Percentiles rank a stretch among this genome's conserved stretches.
These are phyloP conservation scores for Oleoguttula mirabilis DNA, from an alignment of 495 filamentous ascomycete genomes.

Conservation along the genomic window DNA sequence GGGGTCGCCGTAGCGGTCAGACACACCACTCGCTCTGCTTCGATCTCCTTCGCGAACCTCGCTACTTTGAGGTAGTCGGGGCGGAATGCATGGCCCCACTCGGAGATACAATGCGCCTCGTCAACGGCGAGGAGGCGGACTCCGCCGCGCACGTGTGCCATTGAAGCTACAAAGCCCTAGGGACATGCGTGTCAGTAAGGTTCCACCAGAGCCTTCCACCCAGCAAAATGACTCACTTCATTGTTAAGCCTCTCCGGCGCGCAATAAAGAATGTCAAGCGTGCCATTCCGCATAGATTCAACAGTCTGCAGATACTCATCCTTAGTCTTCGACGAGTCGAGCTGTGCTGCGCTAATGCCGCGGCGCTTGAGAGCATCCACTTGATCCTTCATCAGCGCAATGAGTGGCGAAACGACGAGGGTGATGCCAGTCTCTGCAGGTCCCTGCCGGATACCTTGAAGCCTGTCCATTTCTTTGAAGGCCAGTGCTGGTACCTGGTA, in stretches of 20 bases:
- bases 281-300: conserved; percentile 39
- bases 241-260: conserved; percentile 92
- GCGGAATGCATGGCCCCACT: conserved; percentile 97
- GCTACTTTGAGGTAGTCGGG: conserved; percentile 86
- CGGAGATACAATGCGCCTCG: conserved; percentile 94
- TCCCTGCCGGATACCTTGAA: conserved; percentile 14
- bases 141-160: conserved; percentile 56
- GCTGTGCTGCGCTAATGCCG: conserved; percentile 60
- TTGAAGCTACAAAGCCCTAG: conserved; percentile 42
- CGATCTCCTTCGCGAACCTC: conserved; percentile 43
- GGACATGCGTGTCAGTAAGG: too few relatives aligned
- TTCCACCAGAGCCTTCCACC: too few relatives aligned
- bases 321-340: conserved; percentile 58
- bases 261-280: conserved; percentile 75
- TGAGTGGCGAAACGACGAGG: conserved; percentile 80
- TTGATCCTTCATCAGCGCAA: conserved; percentile 94
- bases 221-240: too few relatives aligned
- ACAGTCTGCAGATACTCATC: conserved; percentile 49
- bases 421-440: conserved; percentile 53
- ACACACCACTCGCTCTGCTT: conserved; percentile 62
- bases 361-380: conserved; percentile 61
- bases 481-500: conserved; percentile 88
- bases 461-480: conserved; percentile 58
- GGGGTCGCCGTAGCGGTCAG: conserved; percentile 89
- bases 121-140: conserved; percentile 67